Percentiles rank a stretch among this genome's conserved stretches.
Conservation (phyloP, 163 green algal species). For the Picocystis sp. region DNA sequence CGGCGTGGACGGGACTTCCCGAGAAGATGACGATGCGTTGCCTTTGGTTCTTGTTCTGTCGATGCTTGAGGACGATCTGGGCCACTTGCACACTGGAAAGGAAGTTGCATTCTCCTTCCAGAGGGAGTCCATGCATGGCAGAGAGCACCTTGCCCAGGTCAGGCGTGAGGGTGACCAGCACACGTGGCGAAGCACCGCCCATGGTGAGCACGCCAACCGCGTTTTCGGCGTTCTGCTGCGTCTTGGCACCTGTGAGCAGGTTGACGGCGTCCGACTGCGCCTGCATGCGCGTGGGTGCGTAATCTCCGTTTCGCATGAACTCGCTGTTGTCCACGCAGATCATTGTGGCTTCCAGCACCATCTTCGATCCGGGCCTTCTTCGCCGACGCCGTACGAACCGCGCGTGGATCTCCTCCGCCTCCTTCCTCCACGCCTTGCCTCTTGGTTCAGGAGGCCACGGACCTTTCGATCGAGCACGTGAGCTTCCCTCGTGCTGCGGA, state of each 20-base stretch:
- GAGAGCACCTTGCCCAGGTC: slow-evolving; percentile 93
- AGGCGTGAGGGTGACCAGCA: slow-evolving; percentile 90
- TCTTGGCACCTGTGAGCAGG: slow-evolving; percentile 91
- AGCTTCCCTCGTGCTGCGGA: too few relatives aligned
- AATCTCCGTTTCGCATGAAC: slow-evolving; percentile 92
- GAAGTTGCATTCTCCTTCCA: slow-evolving; percentile 78
- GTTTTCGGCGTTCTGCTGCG: slow-evolving; percentile 90
- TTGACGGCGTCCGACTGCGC: slow-evolving; percentile 95
- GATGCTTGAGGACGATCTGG: slow-evolving; percentile 95
- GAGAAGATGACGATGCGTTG: slow-evolving; percentile 95
- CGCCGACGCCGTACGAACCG: too few relatives aligned
- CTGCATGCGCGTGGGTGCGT: slow-evolving; percentile 79
- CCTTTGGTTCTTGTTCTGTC: slow-evolving; percentile 99
- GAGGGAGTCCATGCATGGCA: slow-evolving; percentile 66
- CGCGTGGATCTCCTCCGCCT: too few relatives aligned
- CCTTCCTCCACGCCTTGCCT: too few relatives aligned
- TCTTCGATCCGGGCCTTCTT: background rate
- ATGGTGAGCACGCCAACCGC: slow-evolving; percentile 94
- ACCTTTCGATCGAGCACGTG: too few relatives aligned
- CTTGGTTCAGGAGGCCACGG: too few relatives aligned
- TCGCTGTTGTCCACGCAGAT: slow-evolving; percentile 92
- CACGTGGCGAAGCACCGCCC: slow-evolving; percentile 74
- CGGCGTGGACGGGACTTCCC: slow-evolving; percentile 70
- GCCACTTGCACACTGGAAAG: slow-evolving; percentile 66
- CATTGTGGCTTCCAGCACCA: slow-evolving; percentile 67